phyloP scores from a whole-genome alignment of 108 stramenopile species.

The Fragilariopsis cylindrus region DNA sequence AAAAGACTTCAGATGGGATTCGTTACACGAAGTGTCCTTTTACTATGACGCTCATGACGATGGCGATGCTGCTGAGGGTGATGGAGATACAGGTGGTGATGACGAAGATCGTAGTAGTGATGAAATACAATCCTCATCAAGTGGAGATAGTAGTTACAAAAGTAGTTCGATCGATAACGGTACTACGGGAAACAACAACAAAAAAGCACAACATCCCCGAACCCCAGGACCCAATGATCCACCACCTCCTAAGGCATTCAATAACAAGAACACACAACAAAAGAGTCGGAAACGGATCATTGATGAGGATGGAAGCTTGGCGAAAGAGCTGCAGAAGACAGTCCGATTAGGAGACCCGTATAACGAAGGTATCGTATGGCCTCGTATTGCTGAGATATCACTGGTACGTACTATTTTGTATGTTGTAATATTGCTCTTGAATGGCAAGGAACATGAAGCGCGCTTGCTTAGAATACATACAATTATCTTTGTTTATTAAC shows the following conservation, averaged over 20 bases:
- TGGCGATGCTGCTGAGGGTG: background rate
- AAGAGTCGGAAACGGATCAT: slow-evolving; percentile 43
- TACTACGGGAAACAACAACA: background rate
- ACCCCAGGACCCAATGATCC: background rate
- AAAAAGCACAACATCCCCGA: background rate
- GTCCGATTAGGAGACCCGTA: slow-evolving; percentile 86
- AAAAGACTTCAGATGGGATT: slow-evolving; percentile 89
- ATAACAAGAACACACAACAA: slow-evolving; percentile 9
- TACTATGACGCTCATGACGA: slow-evolving; percentile 45
- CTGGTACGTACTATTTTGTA: slow-evolving; percentile 23
- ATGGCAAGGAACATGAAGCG: too few species aligned
- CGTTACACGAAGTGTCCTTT: slow-evolving; percentile 73
- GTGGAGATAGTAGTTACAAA: background rate
- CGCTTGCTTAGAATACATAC: too few species aligned
- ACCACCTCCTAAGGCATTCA: background rate
- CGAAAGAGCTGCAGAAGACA: slow-evolving; percentile 61
- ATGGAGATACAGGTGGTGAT: slow-evolving; percentile 16
- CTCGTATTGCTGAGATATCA: slow-evolving; percentile 87
- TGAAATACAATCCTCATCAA: background rate
- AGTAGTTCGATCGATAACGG: background rate
- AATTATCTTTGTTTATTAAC: too few species aligned
- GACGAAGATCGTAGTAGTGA: background rate
- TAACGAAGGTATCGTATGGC: slow-evolving; percentile 91
- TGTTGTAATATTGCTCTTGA: too few species aligned
- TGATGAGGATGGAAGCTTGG: slow-evolving; percentile 66